Evolutionary conservation across 2,329 filamentous ascomycete species (phyloP).

Genomic region (Ustilaginoidea virens): DNA sequence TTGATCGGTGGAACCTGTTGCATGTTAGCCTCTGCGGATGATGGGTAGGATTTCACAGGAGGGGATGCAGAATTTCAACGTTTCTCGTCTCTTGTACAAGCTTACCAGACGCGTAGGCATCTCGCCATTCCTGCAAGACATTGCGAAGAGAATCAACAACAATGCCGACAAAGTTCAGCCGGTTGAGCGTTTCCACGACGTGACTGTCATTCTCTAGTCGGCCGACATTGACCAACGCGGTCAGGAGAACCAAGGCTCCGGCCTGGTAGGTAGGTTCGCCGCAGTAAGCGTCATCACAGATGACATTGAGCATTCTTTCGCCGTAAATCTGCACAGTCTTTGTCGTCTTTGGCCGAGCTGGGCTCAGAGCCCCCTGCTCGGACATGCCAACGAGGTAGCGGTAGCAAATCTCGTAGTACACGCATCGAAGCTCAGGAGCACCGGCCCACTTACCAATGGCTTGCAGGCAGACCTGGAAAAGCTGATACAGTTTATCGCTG

Average conservation of each 20-base stretch:
- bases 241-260: conserved; percentile 72
- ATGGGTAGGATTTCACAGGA: no score
- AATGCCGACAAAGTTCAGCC: conserved; percentile 81
- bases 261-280: conserved; percentile 71
- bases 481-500: conserved; percentile 77
- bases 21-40: no score
- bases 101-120: conserved; percentile 39
- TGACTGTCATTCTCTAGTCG: conserved; percentile 55
- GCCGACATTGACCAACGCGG: conserved; percentile 59
- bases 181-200: conserved; percentile 64
- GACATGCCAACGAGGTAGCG: conserved; percentile 63
- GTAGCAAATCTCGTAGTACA: conserved; percentile 86
- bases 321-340: conserved; percentile 56
- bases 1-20: conserved; percentile 25
- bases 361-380: conserved; percentile 31
- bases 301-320: conserved; percentile 64
- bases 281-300: conserved; percentile 87
- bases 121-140: conserved; percentile 57
- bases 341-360: conserved; percentile 45
- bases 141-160: conserved; percentile 75
- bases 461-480: conserved; percentile 76
- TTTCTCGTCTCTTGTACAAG: no score
- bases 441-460: conserved; percentile 63
- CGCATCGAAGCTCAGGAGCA: conserved; percentile 56
- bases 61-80: no score